Base-by-base conservation (phyloP, 768 basidiomycete genomes). In the Boletus pseudopeckii region DNA sequence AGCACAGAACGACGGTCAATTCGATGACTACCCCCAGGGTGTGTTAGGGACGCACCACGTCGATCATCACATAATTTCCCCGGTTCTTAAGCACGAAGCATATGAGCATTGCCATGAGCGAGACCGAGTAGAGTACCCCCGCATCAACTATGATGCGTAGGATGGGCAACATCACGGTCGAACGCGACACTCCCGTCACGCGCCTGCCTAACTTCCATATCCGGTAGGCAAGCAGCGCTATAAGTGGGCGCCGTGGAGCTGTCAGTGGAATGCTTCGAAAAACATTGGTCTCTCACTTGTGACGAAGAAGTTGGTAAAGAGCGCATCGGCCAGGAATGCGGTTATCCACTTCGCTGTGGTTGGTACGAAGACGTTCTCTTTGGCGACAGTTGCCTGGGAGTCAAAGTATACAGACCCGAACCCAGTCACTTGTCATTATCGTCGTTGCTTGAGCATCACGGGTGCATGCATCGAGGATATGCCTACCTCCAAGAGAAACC, bases 121-220 rank as follows among this genome's bases (percentile, higher is more conserved):
- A 54, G 7, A 58, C 26, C 1, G 65, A 66, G 46, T 65, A 66
- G 13, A 66, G 52, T 2, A 64, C 32, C 3, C 63, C 65, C 2
- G 60, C 61, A 43, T 66, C 66, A 8, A 66, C 55, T 32, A 68
- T 51, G 55, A 66, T 56, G 3, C 59, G 58, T 22, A 63, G 39
- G 43, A 68, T 45, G 9, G 61, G 61, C 53, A 54, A 24, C 14
- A 63, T 24, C 11, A 60, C 48, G 30, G 56, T 45, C 17, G 49
- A 15, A 5, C 53, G 60, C 18, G 42, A 37, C 15, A 18, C 10
- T n/a, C 22, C 48, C 15, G 6, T 30, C 39, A 55, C 57, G 3
- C 57, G 48, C 15, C 44, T 52, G 32, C 55, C 58, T n/a, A 61
- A 46, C 18, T 37, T 40, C 66, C 64, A 66, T 45, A 67, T 67